phyloP scores from a whole-genome alignment of 2,329 filamentous ascomycete genomes.

The Botrytis sinoallii region DNA sequence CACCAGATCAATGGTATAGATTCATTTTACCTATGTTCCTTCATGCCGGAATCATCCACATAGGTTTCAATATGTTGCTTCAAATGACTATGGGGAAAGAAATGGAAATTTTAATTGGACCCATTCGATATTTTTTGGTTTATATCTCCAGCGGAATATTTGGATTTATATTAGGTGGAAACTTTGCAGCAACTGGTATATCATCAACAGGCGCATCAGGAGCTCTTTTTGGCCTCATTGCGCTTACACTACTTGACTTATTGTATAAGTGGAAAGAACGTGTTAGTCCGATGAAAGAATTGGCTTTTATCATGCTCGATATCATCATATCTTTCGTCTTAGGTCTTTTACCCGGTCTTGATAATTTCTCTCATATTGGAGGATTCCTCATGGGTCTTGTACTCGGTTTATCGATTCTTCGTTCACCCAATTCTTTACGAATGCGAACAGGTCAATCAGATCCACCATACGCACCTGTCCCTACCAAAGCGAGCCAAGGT shows the following conservation, averaged over 20 bases:
- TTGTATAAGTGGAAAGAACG: slow-evolving; percentile 90
- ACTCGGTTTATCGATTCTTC: slow-evolving; percentile 81
- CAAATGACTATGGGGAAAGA: slow-evolving; percentile 88
- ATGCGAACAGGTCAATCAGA: slow-evolving; percentile 67
- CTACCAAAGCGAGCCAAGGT: slow-evolving; percentile 38
- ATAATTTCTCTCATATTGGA: slow-evolving; percentile 97
- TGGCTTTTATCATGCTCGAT: slow-evolving; percentile 84
- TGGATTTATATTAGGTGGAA: slow-evolving; percentile 90
- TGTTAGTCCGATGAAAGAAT: slow-evolving; percentile 70
- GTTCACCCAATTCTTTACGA: slow-evolving; percentile 79
- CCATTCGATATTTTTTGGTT: slow-evolving; percentile 81
- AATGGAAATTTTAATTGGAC: slow-evolving; percentile 88
- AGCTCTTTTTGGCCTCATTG: slow-evolving; percentile 86
- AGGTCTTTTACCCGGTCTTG: slow-evolving; percentile 84
- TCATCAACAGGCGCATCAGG: slow-evolving; percentile 88
- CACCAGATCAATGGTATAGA: slow-evolving; percentile 91
- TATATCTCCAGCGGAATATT: slow-evolving; percentile 93
- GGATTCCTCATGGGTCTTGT: slow-evolving; percentile 91
- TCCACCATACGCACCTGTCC: slow-evolving; percentile 69
- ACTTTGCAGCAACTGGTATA: slow-evolving; percentile 79
- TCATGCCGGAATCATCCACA: slow-evolving; percentile 90
- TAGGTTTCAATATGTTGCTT: slow-evolving; percentile 90
- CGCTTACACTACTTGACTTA: slow-evolving; percentile 81
- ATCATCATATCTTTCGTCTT: slow-evolving; percentile 88
- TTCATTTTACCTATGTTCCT: slow-evolving; percentile 96